Evolutionary conservation across 2,329 filamentous ascomycete genomes (phyloP), one percentile per base, ranked within the genome.

Genomic region (Orbilia ellipsospora): DNA sequence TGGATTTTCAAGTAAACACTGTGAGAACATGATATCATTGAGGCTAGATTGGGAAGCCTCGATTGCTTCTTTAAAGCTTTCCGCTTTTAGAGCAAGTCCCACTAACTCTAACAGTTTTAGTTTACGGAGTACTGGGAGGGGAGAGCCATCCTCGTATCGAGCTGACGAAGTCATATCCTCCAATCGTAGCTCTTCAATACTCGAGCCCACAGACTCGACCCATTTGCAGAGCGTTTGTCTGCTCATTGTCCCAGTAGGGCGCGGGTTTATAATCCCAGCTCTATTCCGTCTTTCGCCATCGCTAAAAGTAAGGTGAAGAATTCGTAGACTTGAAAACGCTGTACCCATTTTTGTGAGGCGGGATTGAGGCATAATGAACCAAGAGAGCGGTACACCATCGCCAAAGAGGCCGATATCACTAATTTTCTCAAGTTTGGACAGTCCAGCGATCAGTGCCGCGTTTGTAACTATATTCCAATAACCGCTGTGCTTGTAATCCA

Each of bases 391-490:
- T 12, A 70, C 61, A 10, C 66, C 66, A 28, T 64, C 59, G 2
- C 57, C 51, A 16, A 63, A 63, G 18, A 70, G 28, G 7, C 66
- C 66, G 44, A 51, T 63, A 36, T 70, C 59, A 26, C 57, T 70
- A 10, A 70, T 64, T n/a, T 70, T 63, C 23, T 70, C 66, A 23
- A 70, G 16, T 16, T 55, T 36, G 2, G 50, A 56, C 20, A 70
- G 23, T 10, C 57, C 57, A 16, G 66, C 51, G 3, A 48, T 52
- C 13, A 70, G 20, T 1, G 66, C 66, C 6, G 66, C 57, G 31
- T 70, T 63, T 13, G 63, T 63, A 13, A 48, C 55, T 15, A 63
- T 63, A n/a, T 70, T 70, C 66, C 66, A 70, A 40, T 69, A 69
- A 1, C 56, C 65, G 36, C 59, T 56, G 16, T 69, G 65, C 23